Conservation (phyloP, 2,329 filamentous ascomycete species). For the Raffaelea ambrosiae region DNA sequence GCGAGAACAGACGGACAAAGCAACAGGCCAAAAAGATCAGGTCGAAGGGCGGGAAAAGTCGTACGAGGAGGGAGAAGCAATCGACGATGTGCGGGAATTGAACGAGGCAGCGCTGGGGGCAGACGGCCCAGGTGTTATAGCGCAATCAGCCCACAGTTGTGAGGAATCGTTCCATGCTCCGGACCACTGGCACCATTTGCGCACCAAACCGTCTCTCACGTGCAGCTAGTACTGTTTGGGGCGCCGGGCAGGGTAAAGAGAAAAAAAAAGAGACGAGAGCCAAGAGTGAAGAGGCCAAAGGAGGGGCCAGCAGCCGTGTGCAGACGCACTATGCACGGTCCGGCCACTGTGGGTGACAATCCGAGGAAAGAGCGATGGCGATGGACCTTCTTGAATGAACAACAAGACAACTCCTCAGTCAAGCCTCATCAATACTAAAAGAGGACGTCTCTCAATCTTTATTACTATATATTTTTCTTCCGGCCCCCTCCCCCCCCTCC, state of each 20-base stretch:
- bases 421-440: too few relatives aligned
- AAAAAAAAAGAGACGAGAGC: too few relatives aligned
- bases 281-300: background rate
- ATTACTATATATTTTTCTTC: background rate
- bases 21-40: background rate
- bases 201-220: slow-evolving; percentile 1
- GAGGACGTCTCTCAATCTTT: background rate
- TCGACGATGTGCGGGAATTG: slow-evolving; percentile 5
- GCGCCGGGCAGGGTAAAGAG: too few relatives aligned
- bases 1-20: background rate
- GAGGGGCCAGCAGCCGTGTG: background rate
- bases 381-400: background rate
- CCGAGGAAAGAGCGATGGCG: background rate
- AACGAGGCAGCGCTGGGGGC: slow-evolving; percentile 1
- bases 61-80: slow-evolving; percentile 8
- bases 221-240: slow-evolving; percentile 1
- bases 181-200: background rate
- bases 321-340: background rate
- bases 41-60: slow-evolving; percentile 7
- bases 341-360: too few relatives aligned
- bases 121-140: slow-evolving; percentile 7
- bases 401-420: background rate
- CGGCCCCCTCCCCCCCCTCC: background rate
- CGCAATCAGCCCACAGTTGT: slow-evolving; percentile 13
- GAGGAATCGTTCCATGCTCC: slow-evolving; percentile 13